Evolutionary conservation across 1,139 yeast species (phyloP).

Genomic region (Taphrina pruni): DNA sequence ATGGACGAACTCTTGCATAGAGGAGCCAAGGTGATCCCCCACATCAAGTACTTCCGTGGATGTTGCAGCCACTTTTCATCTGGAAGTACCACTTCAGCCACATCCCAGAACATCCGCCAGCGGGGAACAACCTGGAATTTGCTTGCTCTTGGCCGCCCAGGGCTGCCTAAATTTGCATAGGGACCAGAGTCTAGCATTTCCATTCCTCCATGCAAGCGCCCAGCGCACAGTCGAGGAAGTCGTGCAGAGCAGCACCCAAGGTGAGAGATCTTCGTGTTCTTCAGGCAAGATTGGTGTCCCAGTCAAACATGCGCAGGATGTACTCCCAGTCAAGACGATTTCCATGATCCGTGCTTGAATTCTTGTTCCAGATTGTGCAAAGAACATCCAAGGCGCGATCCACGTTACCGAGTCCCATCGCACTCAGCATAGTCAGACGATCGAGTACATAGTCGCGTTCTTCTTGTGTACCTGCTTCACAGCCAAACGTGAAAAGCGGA

Average conservation of each 20-base stretch:
- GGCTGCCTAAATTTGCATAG: too few relatives aligned
- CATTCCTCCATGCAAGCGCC: too few relatives aligned
- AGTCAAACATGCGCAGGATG: slow-evolving; percentile 17
- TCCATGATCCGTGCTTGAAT: neutral
- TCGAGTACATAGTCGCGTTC: slow-evolving; percentile 4
- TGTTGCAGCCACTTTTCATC: slow-evolving; percentile 2
- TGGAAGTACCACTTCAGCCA: slow-evolving; percentile 16
- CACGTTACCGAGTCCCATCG: slow-evolving; percentile 18
- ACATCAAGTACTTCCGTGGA: neutral
- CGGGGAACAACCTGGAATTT: too few relatives aligned
- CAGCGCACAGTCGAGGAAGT: too few relatives aligned
- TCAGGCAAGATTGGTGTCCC: slow-evolving; percentile 15
- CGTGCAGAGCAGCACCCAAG: too few relatives aligned
- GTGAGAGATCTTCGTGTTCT: too few relatives aligned
- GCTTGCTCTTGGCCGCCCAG: too few relatives aligned
- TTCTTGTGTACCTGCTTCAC: slow-evolving; percentile 1
- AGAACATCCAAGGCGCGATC: slow-evolving; percentile 29
- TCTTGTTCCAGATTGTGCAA: slow-evolving; percentile 3
- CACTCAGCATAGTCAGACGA: slow-evolving; percentile 7
- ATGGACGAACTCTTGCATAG: neutral
- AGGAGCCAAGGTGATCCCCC: neutral
- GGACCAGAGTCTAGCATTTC: too few relatives aligned
- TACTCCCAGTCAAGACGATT: slow-evolving; percentile 1
- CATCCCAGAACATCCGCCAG: neutral
- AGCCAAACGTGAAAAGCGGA: slow-evolving; percentile 23